Conservation (phyloP, 169 alveolate species). For the Eimeria necatrix region DNA sequence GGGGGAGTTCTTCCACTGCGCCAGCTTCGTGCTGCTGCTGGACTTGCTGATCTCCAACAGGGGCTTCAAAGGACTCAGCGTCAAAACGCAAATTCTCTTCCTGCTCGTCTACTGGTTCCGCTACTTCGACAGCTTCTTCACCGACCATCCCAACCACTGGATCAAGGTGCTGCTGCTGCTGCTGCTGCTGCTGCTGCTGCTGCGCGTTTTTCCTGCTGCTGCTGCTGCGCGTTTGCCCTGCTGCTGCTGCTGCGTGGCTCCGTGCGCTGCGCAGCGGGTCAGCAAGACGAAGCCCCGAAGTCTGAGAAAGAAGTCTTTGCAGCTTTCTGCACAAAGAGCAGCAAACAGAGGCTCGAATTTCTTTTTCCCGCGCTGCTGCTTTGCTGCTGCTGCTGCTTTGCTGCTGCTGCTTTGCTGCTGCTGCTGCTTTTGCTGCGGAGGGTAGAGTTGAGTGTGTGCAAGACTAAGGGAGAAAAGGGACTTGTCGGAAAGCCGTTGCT, state of each 20-base stretch:
- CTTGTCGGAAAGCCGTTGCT: background rate
- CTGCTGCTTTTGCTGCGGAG: too few relatives aligned
- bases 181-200: background rate
- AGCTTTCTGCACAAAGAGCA: too few relatives aligned
- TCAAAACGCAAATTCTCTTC: conserved; percentile 48
- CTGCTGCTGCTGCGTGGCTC: background rate
- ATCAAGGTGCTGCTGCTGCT: background rate
- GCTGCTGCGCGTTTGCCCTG: background rate
- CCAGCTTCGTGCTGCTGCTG: conserved; percentile 37
- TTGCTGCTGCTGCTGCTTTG: too few relatives aligned
- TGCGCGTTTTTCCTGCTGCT: too few relatives aligned
- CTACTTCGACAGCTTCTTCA: conserved; percentile 61
- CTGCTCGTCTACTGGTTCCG: conserved; percentile 73
- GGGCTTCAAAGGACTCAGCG: conserved; percentile 56
- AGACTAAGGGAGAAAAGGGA: too few relatives aligned
- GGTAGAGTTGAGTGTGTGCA: too few relatives aligned
- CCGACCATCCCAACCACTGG: conserved; percentile 61
- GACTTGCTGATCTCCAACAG: conserved; percentile 40
- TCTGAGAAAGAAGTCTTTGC: too few relatives aligned
- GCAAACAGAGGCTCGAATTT: too few relatives aligned
- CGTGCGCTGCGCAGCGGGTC: background rate
- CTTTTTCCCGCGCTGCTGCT: too few relatives aligned
- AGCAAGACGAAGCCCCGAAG: too few relatives aligned
- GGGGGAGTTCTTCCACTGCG: conserved; percentile 69
- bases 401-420: too few relatives aligned